phyloP scores from a whole-genome alignment of 257 asterid genomes.

The Forsythia viridissima region DNA sequence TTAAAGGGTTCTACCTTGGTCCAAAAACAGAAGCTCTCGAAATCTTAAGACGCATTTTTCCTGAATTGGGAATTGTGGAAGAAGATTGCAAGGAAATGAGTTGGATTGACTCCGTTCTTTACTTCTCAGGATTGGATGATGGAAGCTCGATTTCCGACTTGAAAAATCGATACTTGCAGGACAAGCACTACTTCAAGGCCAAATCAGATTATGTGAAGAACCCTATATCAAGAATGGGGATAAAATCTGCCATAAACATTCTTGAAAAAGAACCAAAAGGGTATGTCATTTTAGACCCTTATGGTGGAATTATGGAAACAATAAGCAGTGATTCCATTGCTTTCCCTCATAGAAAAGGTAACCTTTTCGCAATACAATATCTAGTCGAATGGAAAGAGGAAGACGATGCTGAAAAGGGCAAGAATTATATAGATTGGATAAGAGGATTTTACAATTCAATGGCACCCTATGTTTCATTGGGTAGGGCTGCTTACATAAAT shows the following conservation, averaged over 20 bases:
- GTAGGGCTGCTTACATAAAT: constrained; percentile 69
- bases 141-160: constrained; percentile 35
- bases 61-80: constrained; percentile 38
- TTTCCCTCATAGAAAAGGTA: constrained; percentile 76
- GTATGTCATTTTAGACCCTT: constrained; percentile 67
- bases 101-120: constrained; percentile 68
- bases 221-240: constrained; percentile 38
- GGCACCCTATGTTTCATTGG: constrained; percentile 50
- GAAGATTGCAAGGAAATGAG: constrained; percentile 57
- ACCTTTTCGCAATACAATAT: constrained; percentile 63
- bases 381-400: constrained; percentile 55
- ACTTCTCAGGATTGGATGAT: constrained; percentile 48
- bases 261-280: constrained; percentile 64
- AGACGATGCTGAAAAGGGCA: constrained; percentile 24
- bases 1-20: constrained; percentile 67
- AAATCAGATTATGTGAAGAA: constrained; percentile 65
- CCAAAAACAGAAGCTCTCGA: constrained; percentile 34
- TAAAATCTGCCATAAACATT: constrained; percentile 27
- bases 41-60: constrained; percentile 34
- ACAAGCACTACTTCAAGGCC: constrained; percentile 62
- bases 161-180: constrained; percentile 40
- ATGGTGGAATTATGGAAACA: constrained; percentile 66
- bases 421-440: constrained; percentile 52
- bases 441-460: constrained; percentile 53
- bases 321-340: constrained; percentile 54